Base-by-base conservation (phyloP, 2,329 filamentous ascomycete genomes). In the Aspergillus felis region DNA sequence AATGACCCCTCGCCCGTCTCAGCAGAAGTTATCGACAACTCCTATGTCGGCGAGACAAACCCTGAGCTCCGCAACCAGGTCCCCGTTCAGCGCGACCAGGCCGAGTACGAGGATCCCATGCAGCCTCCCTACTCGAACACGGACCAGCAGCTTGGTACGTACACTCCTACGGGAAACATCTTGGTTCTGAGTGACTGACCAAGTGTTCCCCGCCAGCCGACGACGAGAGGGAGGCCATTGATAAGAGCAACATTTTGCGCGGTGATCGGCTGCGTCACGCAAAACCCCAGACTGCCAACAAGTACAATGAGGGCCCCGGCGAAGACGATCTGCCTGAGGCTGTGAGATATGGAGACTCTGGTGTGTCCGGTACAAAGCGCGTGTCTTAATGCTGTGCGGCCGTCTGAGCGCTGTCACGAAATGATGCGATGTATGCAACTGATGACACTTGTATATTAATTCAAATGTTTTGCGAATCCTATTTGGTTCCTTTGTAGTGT, bases 91-190 rank as follows among this genome's bases (percentile, higher is more conserved):
- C 29, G 25, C 1, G 69, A 72, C 25, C 58, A 71, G 5, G 58
- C 56, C 7, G 44, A 53, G 2, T 60, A 58, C 25, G 68, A 72
- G 2, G 65, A 70, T 55, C 68, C 67, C 4, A 63, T 72, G 54
- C 65, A 72, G 56, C 64, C 68, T 5, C 64, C 66, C 3, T 68
- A 65, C 46, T 67, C 66, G 1, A 68, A 70, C 49, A 61, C 60
- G 14, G 61, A 69, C 28, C 46, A 67, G 48, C 66, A 70, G 54
- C 56, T 72, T 20, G 68, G 71, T 73, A 69, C 28, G 63, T 53
- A n/a, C n/a, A 10, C 5, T 47, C 22, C n/a, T 44, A 25, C 35
- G 35, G n/a, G 38, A 25, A 38, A 14, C 44, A 4, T 9, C 44
- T 28, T 25, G 29, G 28, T 46, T 49, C 12, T 28, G 4, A 55